Conservation (phyloP, 345 rosid species). For the Eucalyptus erythrocorys region DNA sequence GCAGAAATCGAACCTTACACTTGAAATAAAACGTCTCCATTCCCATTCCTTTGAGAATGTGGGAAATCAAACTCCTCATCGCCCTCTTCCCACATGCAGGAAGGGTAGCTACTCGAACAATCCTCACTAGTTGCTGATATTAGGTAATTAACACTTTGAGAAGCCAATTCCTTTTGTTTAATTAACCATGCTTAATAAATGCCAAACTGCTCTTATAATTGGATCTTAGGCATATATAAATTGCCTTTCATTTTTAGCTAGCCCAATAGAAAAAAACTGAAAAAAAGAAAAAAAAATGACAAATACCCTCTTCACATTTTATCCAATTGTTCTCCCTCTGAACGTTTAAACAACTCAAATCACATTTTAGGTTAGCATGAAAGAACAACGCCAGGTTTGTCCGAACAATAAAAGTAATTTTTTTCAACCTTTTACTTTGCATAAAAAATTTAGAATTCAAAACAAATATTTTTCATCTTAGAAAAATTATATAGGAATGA, state of each 20-base stretch:
- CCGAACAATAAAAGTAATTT: background rate
- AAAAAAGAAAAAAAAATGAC: background rate
- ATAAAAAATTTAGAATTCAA: background rate
- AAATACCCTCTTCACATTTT: background rate
- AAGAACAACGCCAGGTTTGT: background rate
- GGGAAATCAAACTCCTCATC: no score
- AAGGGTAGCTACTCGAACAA: no score
- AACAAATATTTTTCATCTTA: background rate
- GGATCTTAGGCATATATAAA: background rate
- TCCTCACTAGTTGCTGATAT: no score
- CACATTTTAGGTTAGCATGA: background rate
- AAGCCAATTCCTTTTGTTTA: background rate
- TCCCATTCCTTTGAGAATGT: no score
- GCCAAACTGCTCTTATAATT: background rate
- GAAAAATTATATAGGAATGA: background rate
- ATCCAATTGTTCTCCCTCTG: background rate
- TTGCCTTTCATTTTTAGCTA: background rate
- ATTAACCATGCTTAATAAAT: background rate
- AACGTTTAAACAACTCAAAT: background rate
- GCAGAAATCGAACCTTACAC: no score
- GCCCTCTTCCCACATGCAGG: no score
- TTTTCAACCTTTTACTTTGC: background rate
- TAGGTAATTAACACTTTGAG: background rate
- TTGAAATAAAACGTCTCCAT: no score
- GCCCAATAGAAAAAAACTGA: background rate